Base-by-base conservation (phyloP, 345 rosid genomes). In the Cardamine resedifolia region DNA sequence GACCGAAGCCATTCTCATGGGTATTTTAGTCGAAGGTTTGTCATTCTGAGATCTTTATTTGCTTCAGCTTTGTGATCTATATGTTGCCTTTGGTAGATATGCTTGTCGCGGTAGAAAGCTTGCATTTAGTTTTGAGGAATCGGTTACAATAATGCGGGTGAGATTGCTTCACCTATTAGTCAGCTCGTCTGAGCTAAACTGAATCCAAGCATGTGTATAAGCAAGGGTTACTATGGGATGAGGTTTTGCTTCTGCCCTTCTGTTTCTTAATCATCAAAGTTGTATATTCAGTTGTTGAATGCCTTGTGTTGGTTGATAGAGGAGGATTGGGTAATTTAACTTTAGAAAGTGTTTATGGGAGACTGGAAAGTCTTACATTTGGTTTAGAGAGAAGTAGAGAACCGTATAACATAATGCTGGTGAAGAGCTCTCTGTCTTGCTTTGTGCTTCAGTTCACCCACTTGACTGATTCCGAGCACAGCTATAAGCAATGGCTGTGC, bases 1-100 rank as follows among this genome's bases (percentile, higher is more conserved):
- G 14, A 89, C 95, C 1, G 98, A 94, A 83, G 83, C 91, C 6
- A 83, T 94, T 80, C 84, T 94, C 16, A 83, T 87, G 93, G 98
- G 98, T 66, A 85, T 94, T 78, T 81, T 91, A 76, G 87, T 91
- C 18, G 97, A 91, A 84, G 97, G 98, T 91, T 71, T 73, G 89
- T 73, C 38, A 43, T 28, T 65, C 59, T 39, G 16, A 64, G n/a
- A 75, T 24, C 33, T 38, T 1, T 24, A 6, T 66, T 55, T 68
- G 4, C 64, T 75, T 50, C 45, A 30, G 68, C 18, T 48, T 20
- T 34, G 18, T 12, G 16, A 30, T 58, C 57, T n/a, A 1, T 47
- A 3, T 70, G 44, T 14, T 57, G 24, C 21, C 33, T 58, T 57
- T 14, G 45, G 10, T 57, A 5, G 20, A 0, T 45, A 16, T 34